Percentiles rank a stretch among this genome's conserved stretches.
Conservation (phyloP, 805 yeast genomes). For the Yamadazyma akitaensis region DNA sequence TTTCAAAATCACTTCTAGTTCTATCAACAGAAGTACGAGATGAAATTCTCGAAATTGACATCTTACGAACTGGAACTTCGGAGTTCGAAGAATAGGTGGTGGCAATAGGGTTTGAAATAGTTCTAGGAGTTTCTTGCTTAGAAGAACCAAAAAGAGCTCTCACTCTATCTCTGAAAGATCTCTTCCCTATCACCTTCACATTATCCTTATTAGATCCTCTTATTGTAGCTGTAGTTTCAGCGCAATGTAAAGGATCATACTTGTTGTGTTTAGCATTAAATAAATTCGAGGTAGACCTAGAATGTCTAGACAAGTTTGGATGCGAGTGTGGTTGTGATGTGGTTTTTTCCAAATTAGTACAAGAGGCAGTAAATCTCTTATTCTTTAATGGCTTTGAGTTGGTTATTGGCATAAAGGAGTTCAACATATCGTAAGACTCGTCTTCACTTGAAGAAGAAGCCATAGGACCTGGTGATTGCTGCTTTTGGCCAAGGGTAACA, state of each 20-base stretch:
- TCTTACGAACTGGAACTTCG: constrained; percentile 4
- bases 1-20: constrained; percentile 14
- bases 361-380: constrained; percentile 11
- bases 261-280: constrained; percentile 14
- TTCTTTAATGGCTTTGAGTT: constrained; percentile 2
- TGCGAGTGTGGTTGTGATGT: constrained; percentile 3
- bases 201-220: constrained; percentile 11
- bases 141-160: constrained; percentile 12
- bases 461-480: background rate
- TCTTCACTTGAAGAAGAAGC: constrained; percentile 11
- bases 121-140: background rate
- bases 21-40: constrained; percentile 13
- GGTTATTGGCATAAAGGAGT: constrained; percentile 15
- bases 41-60: constrained; percentile 6
- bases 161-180: constrained; percentile 15
- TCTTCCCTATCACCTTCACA: constrained; percentile 10
- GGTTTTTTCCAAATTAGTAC: constrained; percentile 10
- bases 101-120: constrained; percentile 14
- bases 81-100: constrained; percentile 13
- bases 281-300: constrained; percentile 14
- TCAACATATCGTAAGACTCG: constrained; percentile 14
- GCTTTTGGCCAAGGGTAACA: background rate
- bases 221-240: constrained; percentile 8
- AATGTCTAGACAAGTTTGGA: constrained; percentile 10
- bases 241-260: constrained; percentile 14